Conservation (phyloP, 495 filamentous ascomycete genomes). For the Tuber calosporum region DNA sequence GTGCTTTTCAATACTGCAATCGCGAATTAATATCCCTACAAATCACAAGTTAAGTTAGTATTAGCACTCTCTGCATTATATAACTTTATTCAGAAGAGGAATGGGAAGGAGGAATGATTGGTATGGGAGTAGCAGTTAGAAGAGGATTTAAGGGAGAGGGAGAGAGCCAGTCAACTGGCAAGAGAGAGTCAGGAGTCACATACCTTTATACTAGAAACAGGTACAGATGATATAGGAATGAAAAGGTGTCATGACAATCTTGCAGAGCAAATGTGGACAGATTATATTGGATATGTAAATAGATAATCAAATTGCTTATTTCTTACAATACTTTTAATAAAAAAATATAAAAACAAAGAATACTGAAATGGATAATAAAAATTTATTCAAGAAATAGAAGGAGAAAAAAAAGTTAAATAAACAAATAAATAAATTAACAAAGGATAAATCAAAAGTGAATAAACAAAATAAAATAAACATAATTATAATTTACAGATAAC, state of each 20-base stretch:
- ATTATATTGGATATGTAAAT: neutral
- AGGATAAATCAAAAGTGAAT: too few species aligned
- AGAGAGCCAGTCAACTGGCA: too few species aligned
- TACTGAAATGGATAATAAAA: too few species aligned
- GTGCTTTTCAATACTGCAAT: neutral
- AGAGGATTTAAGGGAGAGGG: neutral
- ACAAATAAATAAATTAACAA: neutral
- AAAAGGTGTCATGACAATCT: neutral
- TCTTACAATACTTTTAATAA: too few species aligned
- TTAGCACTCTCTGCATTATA: neutral
- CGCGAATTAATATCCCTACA: neutral
- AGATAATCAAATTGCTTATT: too few species aligned
- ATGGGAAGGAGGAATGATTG: neutral
- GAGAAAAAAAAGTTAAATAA: neutral
- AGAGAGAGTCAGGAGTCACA: too few species aligned
- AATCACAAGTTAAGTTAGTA: neutral
- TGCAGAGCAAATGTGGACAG: neutral
- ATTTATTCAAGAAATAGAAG: neutral
- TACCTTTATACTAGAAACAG: too few species aligned
- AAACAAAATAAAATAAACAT: neutral
- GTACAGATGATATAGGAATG: neutral
- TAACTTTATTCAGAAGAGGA: neutral
- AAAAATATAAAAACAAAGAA: too few species aligned
- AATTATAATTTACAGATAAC: neutral
- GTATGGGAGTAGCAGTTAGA: neutral